phyloP scores from a whole-genome alignment of 805 yeast genomes.

The Sugiyamaella qingdaonensis region DNA sequence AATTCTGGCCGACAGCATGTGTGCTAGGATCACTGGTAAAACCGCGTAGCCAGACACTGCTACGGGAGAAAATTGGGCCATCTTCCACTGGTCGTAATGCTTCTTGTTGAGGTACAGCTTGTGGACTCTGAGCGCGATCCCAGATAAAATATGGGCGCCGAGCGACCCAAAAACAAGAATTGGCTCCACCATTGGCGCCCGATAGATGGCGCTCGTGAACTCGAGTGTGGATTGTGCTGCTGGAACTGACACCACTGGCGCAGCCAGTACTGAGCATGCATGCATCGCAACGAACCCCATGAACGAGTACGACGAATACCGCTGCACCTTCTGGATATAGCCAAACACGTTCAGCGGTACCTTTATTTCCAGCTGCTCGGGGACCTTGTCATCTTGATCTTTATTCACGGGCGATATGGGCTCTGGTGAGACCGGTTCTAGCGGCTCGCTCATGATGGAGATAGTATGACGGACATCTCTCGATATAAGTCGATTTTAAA shows the following conservation, averaged over 20 bases:
- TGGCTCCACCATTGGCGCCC: constrained; percentile 47
- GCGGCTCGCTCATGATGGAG: background rate
- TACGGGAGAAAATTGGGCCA: constrained; percentile 51
- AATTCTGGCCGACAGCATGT: constrained; percentile 44
- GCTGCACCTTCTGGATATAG: constrained; percentile 18
- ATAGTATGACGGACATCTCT: too few relatives aligned
- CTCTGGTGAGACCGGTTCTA: constrained; percentile 3
- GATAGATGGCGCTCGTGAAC: constrained; percentile 58
- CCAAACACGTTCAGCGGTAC: constrained; percentile 6
- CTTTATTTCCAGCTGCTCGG: background rate
- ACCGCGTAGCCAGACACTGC: constrained; percentile 58
- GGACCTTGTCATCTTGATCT: background rate
- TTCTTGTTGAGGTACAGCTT: constrained; percentile 30
- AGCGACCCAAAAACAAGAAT: constrained; percentile 44
- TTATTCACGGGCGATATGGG: background rate
- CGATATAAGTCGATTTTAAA: too few relatives aligned
- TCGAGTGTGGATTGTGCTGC: constrained; percentile 52
- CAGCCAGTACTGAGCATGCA: constrained; percentile 47
- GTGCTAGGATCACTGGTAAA: constrained; percentile 43
- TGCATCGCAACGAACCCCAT: constrained; percentile 54
- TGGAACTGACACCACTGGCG: constrained; percentile 47
- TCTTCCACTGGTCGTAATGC: constrained; percentile 25
- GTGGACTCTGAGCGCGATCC: constrained; percentile 43
- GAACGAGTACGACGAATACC: constrained; percentile 54
- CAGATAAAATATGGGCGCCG: constrained; percentile 48